These are phyloP conservation scores for Aphanomyces astaci DNA, from an alignment of 352 stramenopile species.

Conservation along the genomic window DNA sequence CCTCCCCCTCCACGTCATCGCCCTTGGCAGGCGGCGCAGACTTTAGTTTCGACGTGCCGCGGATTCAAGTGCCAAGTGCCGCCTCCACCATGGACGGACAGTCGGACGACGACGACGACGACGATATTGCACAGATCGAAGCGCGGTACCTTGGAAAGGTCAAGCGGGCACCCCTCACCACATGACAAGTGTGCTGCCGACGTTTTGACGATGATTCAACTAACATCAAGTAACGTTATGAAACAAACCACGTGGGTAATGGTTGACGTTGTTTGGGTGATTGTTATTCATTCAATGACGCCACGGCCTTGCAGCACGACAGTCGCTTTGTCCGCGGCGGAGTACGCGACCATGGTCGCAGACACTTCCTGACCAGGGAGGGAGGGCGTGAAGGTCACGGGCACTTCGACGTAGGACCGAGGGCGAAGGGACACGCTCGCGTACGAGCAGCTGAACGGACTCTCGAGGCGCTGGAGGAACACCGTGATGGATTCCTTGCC, in stretches of 20 bases:
- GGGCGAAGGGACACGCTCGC: slow-evolving; percentile 69
- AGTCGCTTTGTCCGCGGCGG: slow-evolving; percentile 65
- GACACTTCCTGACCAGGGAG: slow-evolving; percentile 71
- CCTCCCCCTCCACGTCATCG: too few species aligned
- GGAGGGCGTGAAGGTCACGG: slow-evolving; percentile 66
- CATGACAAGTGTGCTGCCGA: too few species aligned
- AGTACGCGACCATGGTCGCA: slow-evolving; percentile 76
- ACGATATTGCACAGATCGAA: not conserved
- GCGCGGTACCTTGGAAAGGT: not conserved
- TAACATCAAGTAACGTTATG: too few species aligned
- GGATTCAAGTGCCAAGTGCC: not conserved
- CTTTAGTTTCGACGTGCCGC: not conserved
- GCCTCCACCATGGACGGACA: not conserved
- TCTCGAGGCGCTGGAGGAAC: slow-evolving; percentile 68
- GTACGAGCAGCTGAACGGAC: slow-evolving; percentile 69
- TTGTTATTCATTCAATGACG: not conserved
- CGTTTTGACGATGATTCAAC: too few species aligned
- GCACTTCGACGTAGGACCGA: slow-evolving; percentile 79
- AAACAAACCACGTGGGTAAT: too few species aligned
- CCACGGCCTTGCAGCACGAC: slow-evolving; percentile 39
- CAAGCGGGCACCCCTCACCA: too few species aligned
- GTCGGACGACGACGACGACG: not conserved
- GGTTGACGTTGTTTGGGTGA: too few species aligned
- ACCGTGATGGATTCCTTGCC: slow-evolving; percentile 73
- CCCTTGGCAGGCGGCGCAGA: too few species aligned